These are phyloP conservation scores for Taphrina populina DNA, from an alignment of 1,139 yeast genomes.

Conservation along the genomic window DNA sequence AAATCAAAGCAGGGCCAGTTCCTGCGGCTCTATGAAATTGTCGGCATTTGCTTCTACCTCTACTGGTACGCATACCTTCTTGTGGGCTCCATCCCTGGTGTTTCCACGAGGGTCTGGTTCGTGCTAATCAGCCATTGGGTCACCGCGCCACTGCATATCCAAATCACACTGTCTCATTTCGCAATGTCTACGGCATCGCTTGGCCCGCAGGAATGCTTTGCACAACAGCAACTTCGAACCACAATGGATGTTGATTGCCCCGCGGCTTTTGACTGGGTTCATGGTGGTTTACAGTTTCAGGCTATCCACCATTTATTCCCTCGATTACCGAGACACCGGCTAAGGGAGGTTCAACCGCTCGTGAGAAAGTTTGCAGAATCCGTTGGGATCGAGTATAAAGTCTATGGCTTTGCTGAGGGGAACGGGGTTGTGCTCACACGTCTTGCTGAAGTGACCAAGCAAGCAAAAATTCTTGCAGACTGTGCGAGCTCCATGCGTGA, in stretches of 20 bases:
- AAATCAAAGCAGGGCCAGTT: conserved; percentile 78
- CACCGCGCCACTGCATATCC: conserved; percentile 89
- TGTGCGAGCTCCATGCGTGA: conserved; percentile 51
- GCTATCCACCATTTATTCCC: conserved; percentile 90
- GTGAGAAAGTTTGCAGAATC: conserved; percentile 72
- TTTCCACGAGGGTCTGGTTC: conserved; percentile 56
- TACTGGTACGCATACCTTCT: conserved; percentile 78
- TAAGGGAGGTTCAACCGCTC: conserved; percentile 68
- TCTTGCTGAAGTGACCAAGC: conserved; percentile 73
- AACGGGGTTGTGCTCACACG: conserved; percentile 68
- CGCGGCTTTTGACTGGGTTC: conserved; percentile 83
- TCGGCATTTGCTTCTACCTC: conserved; percentile 64
- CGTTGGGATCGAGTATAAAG: conserved; percentile 77
- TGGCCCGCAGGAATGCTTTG: conserved; percentile 78
- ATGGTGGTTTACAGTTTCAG: conserved; percentile 91
- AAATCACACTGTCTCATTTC: conserved; percentile 83
- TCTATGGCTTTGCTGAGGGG: conserved; percentile 80
- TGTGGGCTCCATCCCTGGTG: conserved; percentile 55
- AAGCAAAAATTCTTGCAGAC: conserved; percentile 68
- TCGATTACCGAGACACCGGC: conserved; percentile 81
- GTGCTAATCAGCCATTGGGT: conserved; percentile 73
- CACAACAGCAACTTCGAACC: conserved; percentile 77
- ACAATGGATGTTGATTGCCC: conserved; percentile 97
- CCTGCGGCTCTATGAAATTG: conserved; percentile 74
- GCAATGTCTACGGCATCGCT: conserved; percentile 90